Conservation (phyloP, 2,329 filamentous ascomycete genomes). For the Arthrobotrys conoides region DNA sequence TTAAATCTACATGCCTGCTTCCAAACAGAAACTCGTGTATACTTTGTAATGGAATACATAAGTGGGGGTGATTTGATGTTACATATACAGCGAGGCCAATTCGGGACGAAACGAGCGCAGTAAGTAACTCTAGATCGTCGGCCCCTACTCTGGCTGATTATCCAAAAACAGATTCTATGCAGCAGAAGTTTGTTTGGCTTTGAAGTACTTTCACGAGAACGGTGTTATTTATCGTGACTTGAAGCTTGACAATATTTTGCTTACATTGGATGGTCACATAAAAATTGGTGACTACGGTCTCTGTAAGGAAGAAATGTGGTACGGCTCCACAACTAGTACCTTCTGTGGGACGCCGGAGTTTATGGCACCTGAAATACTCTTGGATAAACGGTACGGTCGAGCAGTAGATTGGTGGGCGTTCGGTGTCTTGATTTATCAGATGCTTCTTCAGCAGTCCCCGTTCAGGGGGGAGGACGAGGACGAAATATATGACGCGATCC, state of each 20-base stretch:
- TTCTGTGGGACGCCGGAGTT: constrained; percentile 99
- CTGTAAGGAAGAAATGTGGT: constrained; percentile 99
- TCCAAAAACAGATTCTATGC: constrained; percentile 82
- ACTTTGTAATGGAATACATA: constrained; percentile 99
- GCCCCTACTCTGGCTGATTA: constrained; percentile 45
- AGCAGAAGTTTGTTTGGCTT: constrained; percentile 92
- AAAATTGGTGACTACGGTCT: constrained; percentile 99
- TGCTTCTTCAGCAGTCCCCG: constrained; percentile 98
- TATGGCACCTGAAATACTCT: constrained; percentile 90
- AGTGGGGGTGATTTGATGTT: constrained; percentile 99
- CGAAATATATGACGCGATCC: constrained; percentile 98
- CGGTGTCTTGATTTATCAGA: constrained; percentile 98
- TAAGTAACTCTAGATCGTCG: constrained; percentile 70
- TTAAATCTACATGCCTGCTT: constrained; percentile 97
- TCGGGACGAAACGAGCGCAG: constrained; percentile 95
- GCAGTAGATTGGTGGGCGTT: constrained; percentile 99
- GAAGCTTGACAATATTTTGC: constrained; percentile 88
- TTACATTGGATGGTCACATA: constrained; percentile 96
- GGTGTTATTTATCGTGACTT: constrained; percentile 94
- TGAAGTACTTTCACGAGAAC: constrained; percentile 99
- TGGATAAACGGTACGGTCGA: constrained; percentile 95
- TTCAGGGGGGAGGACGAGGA: constrained; percentile 99
- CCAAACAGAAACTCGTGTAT: constrained; percentile 97
- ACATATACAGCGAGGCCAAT: constrained; percentile 96
- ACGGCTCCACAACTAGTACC: constrained; percentile 93